Evolutionary conservation across 2,329 filamentous ascomycete genomes (phyloP), one percentile per base, ranked within the genome.

Genomic region (Penicillium griseofulvum): DNA sequence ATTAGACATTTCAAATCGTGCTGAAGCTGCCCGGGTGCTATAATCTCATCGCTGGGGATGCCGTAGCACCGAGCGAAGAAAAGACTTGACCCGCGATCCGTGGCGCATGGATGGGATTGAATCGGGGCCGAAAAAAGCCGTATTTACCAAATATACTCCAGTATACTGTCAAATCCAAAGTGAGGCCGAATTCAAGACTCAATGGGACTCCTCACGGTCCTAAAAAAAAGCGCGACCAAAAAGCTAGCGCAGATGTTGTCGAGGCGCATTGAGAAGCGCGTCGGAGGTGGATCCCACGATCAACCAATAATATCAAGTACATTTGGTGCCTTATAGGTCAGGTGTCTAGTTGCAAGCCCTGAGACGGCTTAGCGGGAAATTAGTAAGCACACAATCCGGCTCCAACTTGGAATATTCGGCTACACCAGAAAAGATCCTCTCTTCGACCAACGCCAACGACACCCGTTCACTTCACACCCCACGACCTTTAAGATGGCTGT

Each of bases 401-500:
- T 58, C 53, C 54, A 63, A 65, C 37, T 50, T 43, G 37, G 48
- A 50, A 50, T 63, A 62, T 65, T 65, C 61, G 54, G 55, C 36
- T 26, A 50, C 56, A 49, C 50, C 57, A 56, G 49, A 57, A 58
- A 62, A 58, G 55, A 58, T 54, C 57, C 57, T 52, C 43, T 56
- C 61, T 57, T 47, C 62, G 61, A 65, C 61, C 60, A 63, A 62
- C 62, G 62, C 63, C 62, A 65, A 65, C 62, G 48, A 50, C 48
- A 50, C 37, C 62, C 60, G 58, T 62, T 53, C 59, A 57, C 43
- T 61, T 53, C 58, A 60, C 62, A 61, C 62, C 52, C 52, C 60
- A 64, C 61, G 61, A 64, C 60, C 62, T 57, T 62, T 53, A 65
- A 65, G 57, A 65, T 65, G 62, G 56, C 62, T 65, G 61, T 65